Base-by-base conservation (phyloP, 2,329 filamentous ascomycete genomes). In the Coniochaeta sp. region DNA sequence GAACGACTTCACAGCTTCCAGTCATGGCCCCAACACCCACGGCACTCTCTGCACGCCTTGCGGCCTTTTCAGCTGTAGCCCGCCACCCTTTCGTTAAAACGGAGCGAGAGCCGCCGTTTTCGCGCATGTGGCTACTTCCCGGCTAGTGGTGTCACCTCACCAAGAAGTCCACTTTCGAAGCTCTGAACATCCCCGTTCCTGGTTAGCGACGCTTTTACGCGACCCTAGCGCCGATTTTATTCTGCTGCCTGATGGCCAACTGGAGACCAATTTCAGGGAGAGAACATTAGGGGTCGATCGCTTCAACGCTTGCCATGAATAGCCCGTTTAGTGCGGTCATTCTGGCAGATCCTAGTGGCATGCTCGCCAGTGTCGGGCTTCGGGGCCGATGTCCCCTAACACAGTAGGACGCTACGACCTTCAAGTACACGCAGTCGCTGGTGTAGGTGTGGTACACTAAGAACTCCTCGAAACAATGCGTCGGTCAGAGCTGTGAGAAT, bases 51-150 rank as follows among this genome's bases (percentile, higher is more conserved):
- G 18, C 18, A 35, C 32, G 8, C 4, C 20, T 16, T 35, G n/a
- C 33, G 20, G 33, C 33, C 77, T 58, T 77, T 38, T 38, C 33
- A 38, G 33, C 33, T 38, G 16, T 78, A 57, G 16, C 16, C 18
- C 33, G 33, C 4, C 8, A 22, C 33, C 33, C 16, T 84, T 80
- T 54, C 76, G 73, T 59, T 85, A 42, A 26, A 26, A 14, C 3
- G 20, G 38, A 24, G 81, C 53, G n/a, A n/a, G n/a, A n/a, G 10
- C 20, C 12, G 20, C 13, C 20, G 18, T 24, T 13, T 26, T 18
- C 3, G 38, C 20, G 18, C 2, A 42, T 26, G 5, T 38, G 16
- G 18, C 22, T 24, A 20, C 33, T 18, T 6, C 38, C 18, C 12
- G 13, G 6, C 18, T 13, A 24, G 18, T 40, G 33, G n/a, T n/a